A percentile compares a stretch with the other conserved stretches of the same genome.
These are phyloP conservation scores for Drechmeria coniospora DNA, from an alignment of 2,329 filamentous ascomycete species.

Conservation along the genomic window DNA sequence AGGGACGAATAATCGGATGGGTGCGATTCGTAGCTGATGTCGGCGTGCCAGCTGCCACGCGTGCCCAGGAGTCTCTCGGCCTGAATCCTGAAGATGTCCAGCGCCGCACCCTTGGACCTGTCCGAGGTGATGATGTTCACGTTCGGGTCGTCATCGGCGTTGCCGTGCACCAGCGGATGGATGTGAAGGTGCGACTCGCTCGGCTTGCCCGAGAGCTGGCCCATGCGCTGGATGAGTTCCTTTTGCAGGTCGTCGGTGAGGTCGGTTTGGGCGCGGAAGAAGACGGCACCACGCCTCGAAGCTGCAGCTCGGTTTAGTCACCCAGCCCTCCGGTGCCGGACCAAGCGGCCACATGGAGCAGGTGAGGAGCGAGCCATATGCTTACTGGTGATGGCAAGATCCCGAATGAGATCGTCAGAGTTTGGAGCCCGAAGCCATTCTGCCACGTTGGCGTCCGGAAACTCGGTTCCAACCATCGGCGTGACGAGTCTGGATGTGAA, in stretches of 20 bases:
- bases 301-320: constrained; percentile 32
- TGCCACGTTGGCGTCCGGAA: constrained; percentile 38
- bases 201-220: constrained; percentile 42
- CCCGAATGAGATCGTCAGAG: constrained; percentile 45
- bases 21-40: constrained; percentile 49
- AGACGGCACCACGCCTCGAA: constrained; percentile 53
- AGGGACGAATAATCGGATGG: constrained; percentile 49
- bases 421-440: constrained; percentile 47
- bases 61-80: constrained; percentile 29
- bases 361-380: neutral
- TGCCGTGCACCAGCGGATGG: constrained; percentile 38
- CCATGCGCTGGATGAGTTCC: constrained; percentile 44
- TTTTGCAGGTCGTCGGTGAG: constrained; percentile 51
- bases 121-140: constrained; percentile 51
- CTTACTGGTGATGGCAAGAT: constrained; percentile 52
- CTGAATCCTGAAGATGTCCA: constrained; percentile 3
- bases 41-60: constrained; percentile 41
- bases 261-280: constrained; percentile 49
- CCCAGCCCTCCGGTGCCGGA: no score
- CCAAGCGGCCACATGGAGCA: neutral
- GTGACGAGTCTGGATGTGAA: no score
- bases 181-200: constrained; percentile 40
- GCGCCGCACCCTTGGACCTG: constrained; percentile 24
- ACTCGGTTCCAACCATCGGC: constrained; percentile 47
- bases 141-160: constrained; percentile 40